Percentiles rank a stretch among this genome's conserved stretches.
Conservation (phyloP, 169 alveolate species). For the Cryptosporidium felis region DNA sequence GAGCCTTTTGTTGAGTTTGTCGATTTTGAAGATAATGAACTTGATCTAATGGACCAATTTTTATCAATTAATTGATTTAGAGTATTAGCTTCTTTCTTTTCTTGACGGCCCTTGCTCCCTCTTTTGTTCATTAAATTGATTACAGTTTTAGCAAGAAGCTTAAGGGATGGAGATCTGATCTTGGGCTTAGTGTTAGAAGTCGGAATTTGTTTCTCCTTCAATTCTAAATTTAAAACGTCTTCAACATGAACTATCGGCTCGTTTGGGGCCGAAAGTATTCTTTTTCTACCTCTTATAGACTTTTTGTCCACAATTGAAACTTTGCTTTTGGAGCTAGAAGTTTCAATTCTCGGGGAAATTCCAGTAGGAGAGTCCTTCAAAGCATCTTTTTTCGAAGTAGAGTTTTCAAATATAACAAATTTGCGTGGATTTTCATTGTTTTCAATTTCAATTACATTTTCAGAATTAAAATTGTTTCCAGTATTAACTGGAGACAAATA, state of each 20-base stretch:
- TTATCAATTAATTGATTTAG: not conserved
- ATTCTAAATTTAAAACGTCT: not conserved
- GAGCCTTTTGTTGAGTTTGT: not conserved
- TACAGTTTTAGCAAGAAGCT: constrained; percentile 31
- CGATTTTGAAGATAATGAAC: not conserved
- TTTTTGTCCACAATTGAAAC: too few relatives aligned
- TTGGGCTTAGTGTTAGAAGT: not conserved
- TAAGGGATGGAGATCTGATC: constrained; percentile 24
- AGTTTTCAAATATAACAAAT: too few relatives aligned
- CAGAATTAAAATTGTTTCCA: too few relatives aligned
- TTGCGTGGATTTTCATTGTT: too few relatives aligned
- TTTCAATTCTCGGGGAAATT: too few relatives aligned
- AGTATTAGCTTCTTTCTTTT: not conserved
- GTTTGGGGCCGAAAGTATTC: constrained; percentile 15
- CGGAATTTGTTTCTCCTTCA: not conserved
- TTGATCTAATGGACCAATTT: not conserved
- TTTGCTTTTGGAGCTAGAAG: too few relatives aligned
- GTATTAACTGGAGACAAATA: too few relatives aligned
- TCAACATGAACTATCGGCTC: not conserved
- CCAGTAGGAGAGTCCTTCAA: too few relatives aligned
- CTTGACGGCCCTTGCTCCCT: constrained; percentile 45
- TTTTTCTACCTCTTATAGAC: not conserved
- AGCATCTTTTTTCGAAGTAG: too few relatives aligned
- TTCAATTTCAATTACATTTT: too few relatives aligned
- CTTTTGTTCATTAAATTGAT: constrained; percentile 53